phyloP scores from a whole-genome alignment of 2,329 filamentous ascomycete genomes.

The Botrytis paeoniae region DNA sequence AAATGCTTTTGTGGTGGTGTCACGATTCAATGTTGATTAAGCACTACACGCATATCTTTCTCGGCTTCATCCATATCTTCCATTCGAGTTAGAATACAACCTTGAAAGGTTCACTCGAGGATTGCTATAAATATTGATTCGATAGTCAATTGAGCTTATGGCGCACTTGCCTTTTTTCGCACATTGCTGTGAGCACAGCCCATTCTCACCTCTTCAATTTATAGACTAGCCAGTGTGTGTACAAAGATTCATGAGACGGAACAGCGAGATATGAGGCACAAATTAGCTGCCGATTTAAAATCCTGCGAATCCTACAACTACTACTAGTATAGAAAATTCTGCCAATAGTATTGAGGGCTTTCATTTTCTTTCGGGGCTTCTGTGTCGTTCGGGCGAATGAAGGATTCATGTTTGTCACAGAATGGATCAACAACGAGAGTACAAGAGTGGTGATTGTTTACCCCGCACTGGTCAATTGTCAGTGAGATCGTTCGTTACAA shows the following conservation, averaged over 20 bases:
- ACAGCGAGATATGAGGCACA: neutral
- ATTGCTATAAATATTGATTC: neutral
- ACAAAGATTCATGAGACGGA: neutral
- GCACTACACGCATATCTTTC: neutral
- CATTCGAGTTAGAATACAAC: neutral
- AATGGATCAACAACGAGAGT: neutral
- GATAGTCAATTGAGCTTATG: neutral
- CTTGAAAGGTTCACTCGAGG: fast-evolving
- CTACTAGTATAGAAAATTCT: neutral
- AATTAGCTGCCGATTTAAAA: neutral
- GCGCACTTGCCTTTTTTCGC: neutral
- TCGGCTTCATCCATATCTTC: neutral
- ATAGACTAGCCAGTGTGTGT: no score
- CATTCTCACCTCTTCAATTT: neutral
- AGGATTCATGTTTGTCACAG: neutral
- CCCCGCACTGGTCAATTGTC: neutral
- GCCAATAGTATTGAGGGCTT: neutral
- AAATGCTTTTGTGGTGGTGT: neutral
- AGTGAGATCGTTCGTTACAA: neutral
- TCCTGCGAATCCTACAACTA: neutral
- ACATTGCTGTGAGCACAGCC: neutral
- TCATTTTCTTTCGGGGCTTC: neutral
- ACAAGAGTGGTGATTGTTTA: neutral
- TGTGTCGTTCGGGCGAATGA: neutral
- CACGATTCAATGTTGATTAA: neutral